Conservation (phyloP, 208 protist species). For the Wallacemonas collosoma region DNA sequence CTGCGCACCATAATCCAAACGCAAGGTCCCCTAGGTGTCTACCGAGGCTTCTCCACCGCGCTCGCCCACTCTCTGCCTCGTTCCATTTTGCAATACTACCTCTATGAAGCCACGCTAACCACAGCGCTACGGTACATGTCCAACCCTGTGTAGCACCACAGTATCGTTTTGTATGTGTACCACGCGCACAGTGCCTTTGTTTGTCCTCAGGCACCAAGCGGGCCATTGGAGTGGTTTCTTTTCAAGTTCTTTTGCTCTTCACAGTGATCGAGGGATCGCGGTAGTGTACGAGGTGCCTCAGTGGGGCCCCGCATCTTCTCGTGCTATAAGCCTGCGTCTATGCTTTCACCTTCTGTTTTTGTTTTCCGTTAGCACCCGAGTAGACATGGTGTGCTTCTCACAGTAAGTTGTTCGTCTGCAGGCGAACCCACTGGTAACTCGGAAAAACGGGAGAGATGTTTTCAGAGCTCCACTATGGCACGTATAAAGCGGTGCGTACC, state of each 20-base stretch:
- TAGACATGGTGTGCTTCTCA: too few relatives aligned
- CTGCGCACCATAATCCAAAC: conserved; percentile 54
- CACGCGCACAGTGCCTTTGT: neutral
- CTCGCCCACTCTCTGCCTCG: conserved; percentile 80
- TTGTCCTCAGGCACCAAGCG: too few relatives aligned
- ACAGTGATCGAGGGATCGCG: conserved; percentile 4
- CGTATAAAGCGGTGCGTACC: too few relatives aligned
- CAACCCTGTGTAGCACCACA: neutral
- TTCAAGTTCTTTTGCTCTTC: conserved; percentile 4
- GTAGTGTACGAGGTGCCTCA: too few relatives aligned
- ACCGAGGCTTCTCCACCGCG: conserved; percentile 69
- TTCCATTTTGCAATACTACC: conserved; percentile 65
- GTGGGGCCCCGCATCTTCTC: too few relatives aligned
- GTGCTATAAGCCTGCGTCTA: too few relatives aligned
- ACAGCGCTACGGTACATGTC: conserved; percentile 11
- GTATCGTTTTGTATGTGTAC: neutral
- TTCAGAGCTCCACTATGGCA: too few relatives aligned
- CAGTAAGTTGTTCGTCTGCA: too few relatives aligned
- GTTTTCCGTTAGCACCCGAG: too few relatives aligned
- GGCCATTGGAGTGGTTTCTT: neutral
- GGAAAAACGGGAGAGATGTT: too few relatives aligned
- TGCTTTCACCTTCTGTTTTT: too few relatives aligned
- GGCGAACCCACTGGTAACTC: too few relatives aligned
- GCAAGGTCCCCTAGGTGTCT: conserved; percentile 65
- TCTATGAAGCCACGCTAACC: conserved; percentile 79